Conservation (phyloP, 1,284 basidiomycete genomes). For the Polyporus tsugae region DNA sequence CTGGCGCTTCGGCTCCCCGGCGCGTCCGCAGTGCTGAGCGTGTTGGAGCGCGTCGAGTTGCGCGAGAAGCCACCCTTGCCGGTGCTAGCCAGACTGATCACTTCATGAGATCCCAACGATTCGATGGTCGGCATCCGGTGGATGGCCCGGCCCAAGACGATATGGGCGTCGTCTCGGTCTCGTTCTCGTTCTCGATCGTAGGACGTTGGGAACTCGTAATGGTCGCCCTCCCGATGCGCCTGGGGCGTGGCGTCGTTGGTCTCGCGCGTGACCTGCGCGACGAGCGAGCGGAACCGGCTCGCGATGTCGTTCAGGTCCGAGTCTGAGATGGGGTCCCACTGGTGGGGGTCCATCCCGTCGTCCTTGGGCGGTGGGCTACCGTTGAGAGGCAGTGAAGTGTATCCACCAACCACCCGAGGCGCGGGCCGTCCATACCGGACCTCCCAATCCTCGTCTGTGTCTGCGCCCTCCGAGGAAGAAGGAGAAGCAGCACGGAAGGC, state of each 20-base stretch:
- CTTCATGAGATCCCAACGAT: conserved; percentile 70
- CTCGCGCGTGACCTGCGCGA: conserved; percentile 59
- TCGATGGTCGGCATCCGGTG: conserved; percentile 83
- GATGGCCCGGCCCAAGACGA: conserved; percentile 68
- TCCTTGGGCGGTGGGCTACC: conserved; percentile 18
- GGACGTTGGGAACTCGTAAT: conserved; percentile 22
- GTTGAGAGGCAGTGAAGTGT: conserved; percentile 27
- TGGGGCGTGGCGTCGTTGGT: conserved; percentile 54
- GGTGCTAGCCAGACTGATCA: conserved; percentile 38
- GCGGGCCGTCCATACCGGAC: conserved; percentile 34
- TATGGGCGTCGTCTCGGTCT: conserved; percentile 49
- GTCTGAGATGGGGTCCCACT: conserved; percentile 37
- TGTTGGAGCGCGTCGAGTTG: conserved; percentile 43
- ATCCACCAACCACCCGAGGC: conserved; percentile 28
- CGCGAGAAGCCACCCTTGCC: conserved; percentile 37
- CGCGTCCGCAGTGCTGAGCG: conserved; percentile 31
- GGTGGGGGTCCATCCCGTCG: conserved; percentile 2
- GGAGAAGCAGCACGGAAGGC: conserved; percentile 26
- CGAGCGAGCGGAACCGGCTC: conserved; percentile 57
- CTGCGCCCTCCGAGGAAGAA: conserved; percentile 36
- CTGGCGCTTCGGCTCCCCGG: conserved; percentile 33
- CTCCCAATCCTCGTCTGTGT: conserved; percentile 24
- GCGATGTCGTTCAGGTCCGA: conserved; percentile 52
- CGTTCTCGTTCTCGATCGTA: conserved; percentile 28
- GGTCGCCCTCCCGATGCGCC: conserved; percentile 39